A percentile compares a stretch with the other conserved stretches of the same genome.
Conservation (phyloP, 2,329 filamentous ascomycete species). For the Trichocomaceae sp. region DNA sequence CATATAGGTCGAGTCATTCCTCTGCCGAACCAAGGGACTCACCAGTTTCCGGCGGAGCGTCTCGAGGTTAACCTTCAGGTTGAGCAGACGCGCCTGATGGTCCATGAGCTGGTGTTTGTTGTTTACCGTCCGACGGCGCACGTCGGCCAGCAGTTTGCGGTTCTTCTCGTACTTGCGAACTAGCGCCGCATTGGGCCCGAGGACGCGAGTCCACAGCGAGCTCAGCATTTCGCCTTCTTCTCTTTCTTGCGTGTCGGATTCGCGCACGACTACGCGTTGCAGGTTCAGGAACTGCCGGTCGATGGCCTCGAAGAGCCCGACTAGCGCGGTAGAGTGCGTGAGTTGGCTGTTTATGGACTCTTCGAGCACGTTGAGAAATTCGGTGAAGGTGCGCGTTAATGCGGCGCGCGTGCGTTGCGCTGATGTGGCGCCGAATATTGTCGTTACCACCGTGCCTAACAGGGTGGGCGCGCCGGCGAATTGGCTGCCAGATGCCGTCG, state of each 20-base stretch:
- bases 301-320: constrained; percentile 84
- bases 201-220: constrained; percentile 76
- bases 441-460: constrained; percentile 62
- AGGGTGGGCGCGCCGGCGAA: constrained; percentile 51
- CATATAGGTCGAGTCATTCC: constrained; percentile 40
- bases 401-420: constrained; percentile 74
- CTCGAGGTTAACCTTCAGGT: constrained; percentile 80
- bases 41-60: constrained; percentile 76
- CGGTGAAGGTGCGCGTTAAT: constrained; percentile 78
- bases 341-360: constrained; percentile 82
- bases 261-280: constrained; percentile 75
- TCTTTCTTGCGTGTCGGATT: constrained; percentile 73
- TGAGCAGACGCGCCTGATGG: constrained; percentile 76
- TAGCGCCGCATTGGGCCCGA: constrained; percentile 66
- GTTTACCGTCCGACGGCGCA: constrained; percentile 73
- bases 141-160: constrained; percentile 66
- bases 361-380: constrained; percentile 80
- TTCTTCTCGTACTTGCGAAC: constrained; percentile 93
- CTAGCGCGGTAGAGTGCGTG: constrained; percentile 70
- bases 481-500: constrained; percentile 13
- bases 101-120: constrained; percentile 84
- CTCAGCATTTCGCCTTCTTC: constrained; percentile 74
- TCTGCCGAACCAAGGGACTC: constrained; percentile 69
- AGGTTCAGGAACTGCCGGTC: constrained; percentile 87
- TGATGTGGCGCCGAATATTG: constrained; percentile 71